These are phyloP conservation scores for Stylonectria norvegica DNA, from an alignment of 2,329 filamentous ascomycete genomes.

Conservation along the genomic window DNA sequence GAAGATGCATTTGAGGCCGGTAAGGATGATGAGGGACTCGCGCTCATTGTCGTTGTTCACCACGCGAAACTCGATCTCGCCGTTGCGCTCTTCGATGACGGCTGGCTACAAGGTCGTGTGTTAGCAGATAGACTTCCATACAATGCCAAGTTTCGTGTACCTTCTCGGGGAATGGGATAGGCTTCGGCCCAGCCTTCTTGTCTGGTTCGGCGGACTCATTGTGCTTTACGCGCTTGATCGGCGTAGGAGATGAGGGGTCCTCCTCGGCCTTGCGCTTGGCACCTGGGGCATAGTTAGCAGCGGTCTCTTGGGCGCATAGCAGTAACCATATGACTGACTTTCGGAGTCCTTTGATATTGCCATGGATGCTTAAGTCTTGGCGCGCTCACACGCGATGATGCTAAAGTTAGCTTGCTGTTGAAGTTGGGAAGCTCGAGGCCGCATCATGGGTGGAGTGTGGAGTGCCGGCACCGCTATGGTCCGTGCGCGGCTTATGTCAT, in stretches of 20 bases:
- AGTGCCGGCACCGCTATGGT: constrained; percentile 11
- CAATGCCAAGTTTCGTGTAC: too few species aligned
- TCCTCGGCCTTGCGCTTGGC: constrained; percentile 72
- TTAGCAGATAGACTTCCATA: neutral
- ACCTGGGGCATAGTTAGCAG: constrained; percentile 32
- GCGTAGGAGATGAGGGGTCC: constrained; percentile 58
- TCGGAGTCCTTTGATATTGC: neutral
- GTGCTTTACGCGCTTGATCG: constrained; percentile 63
- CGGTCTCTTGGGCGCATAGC: neutral
- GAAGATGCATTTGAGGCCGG: constrained; percentile 94
- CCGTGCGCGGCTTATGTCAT: constrained; percentile 33
- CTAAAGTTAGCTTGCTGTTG: neutral
- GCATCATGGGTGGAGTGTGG: constrained; percentile 24
- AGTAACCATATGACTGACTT: neutral
- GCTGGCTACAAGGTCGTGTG: constrained; percentile 56
- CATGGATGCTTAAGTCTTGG: constrained; percentile 11
- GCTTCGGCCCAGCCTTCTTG: constrained; percentile 54
- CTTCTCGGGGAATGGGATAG: constrained; percentile 88
- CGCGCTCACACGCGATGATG: neutral
- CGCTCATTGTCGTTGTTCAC: constrained; percentile 92
- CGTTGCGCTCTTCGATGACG: constrained; percentile 87
- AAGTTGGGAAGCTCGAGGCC: constrained; percentile 15
- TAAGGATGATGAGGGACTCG: constrained; percentile 90
- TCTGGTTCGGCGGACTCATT: constrained; percentile 32
- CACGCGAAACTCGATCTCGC: constrained; percentile 94